Evolutionary conservation across 306 rosid species (phyloP).

Genomic region (Begonia fuchsioides): DNA sequence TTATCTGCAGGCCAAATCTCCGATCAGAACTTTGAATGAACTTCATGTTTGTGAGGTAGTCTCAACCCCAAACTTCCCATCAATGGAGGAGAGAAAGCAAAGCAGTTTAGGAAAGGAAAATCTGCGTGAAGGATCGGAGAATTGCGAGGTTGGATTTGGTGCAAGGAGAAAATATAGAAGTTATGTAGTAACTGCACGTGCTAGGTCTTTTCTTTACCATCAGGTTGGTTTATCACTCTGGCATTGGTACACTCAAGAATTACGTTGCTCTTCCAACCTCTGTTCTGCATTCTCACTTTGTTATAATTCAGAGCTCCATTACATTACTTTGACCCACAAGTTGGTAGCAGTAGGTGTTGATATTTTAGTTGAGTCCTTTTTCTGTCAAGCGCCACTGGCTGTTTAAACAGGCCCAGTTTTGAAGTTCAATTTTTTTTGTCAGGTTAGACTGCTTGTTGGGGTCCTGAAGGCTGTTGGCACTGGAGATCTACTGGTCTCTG

Average conservation of each 20-base stretch:
- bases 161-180: conserved; percentile 51
- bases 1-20: conserved; percentile 70
- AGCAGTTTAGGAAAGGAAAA: conserved; percentile 16
- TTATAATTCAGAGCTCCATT: not conserved
- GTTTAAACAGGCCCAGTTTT: not conserved
- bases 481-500: conserved; percentile 43
- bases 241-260: not conserved
- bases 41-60: conserved; percentile 49
- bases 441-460: conserved; percentile 91
- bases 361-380: too few relatives aligned
- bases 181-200: conserved; percentile 65
- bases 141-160: conserved; percentile 43
- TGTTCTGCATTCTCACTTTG: not conserved
- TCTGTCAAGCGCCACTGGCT: too few relatives aligned
- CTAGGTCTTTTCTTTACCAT: conserved; percentile 82
- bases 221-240: conserved; percentile 45
- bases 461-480: conserved; percentile 75
- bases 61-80: conserved; percentile 60
- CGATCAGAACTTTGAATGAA: conserved; percentile 80
- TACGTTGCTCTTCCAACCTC: not conserved
- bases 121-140: not conserved
- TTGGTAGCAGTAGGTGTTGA: too few relatives aligned
- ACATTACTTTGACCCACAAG: not conserved
- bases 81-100: conserved; percentile 37
- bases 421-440: conserved; percentile 4